Percentiles rank a stretch among this genome's conserved stretches.
These are phyloP conservation scores for Mytilinidion resinicola DNA, from an alignment of 495 filamentous ascomycete genomes.

Conservation along the genomic window DNA sequence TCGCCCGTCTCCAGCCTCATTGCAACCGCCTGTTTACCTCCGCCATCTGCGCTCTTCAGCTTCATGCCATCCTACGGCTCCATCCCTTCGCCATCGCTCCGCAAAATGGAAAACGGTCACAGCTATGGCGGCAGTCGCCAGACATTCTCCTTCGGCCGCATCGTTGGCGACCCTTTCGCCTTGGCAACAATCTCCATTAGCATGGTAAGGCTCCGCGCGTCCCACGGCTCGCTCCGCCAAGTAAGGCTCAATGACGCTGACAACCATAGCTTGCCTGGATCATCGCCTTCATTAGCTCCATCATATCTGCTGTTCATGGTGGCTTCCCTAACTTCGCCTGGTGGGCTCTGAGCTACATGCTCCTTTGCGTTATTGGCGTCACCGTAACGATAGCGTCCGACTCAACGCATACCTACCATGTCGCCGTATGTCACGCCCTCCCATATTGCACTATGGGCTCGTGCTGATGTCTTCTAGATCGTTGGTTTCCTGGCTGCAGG, in stretches of 20 bases:
- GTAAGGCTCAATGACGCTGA: slow-evolving; percentile 2
- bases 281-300: slow-evolving; percentile 79
- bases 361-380: slow-evolving; percentile 74
- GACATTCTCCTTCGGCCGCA: slow-evolving; percentile 72
- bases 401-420: slow-evolving; percentile 75
- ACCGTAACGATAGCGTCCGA: slow-evolving; percentile 75
- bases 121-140: slow-evolving; percentile 48
- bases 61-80: slow-evolving; percentile 68
- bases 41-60: background rate
- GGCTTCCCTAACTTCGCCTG: slow-evolving; percentile 79
- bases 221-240: background rate
- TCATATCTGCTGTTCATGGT: slow-evolving; percentile 59
- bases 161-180: slow-evolving; percentile 93
- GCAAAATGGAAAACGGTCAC: slow-evolving; percentile 69
- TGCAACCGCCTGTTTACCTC: no score
- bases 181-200: slow-evolving; percentile 90
- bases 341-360: slow-evolving; percentile 82
- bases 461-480: slow-evolving; percentile 48
- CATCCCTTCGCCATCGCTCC: slow-evolving; percentile 64
- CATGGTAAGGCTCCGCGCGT: slow-evolving; percentile 54
- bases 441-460: background rate
- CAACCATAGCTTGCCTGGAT: slow-evolving; percentile 80
- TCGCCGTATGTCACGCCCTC: slow-evolving; percentile 57
- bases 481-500: slow-evolving; percentile 79
- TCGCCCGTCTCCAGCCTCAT: slow-evolving; percentile 19